A percentile compares a stretch with the other conserved stretches of the same genome.
These are phyloP conservation scores for Olyra latifolia DNA, from an alignment of 176 grass and related monocot species.

Conservation along the genomic window DNA sequence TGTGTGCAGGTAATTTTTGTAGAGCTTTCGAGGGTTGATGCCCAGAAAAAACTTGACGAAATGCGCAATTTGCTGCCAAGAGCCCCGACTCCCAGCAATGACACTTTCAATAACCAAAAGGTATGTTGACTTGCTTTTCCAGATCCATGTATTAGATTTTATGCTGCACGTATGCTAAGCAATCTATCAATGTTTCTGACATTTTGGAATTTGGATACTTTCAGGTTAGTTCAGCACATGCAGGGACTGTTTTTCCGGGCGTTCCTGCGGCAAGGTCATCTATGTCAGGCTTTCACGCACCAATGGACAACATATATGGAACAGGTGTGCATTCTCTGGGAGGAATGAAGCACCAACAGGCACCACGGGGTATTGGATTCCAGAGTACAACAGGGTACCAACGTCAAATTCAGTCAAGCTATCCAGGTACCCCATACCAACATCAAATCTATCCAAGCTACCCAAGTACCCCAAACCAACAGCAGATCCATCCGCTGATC, in stretches of 20 bases:
- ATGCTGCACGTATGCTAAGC: background rate
- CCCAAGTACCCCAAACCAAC: background rate
- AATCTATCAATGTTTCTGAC: background rate
- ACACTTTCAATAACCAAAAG: conserved; percentile 30
- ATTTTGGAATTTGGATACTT: background rate
- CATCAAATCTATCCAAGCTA: background rate
- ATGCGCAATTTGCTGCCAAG: conserved; percentile 42
- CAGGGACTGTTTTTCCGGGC: conserved; percentile 14
- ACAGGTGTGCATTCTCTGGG: background rate
- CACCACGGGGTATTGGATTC: conserved; percentile 3
- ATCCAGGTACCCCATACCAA: conserved; percentile 2
- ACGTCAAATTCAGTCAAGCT: conserved; percentile 13
- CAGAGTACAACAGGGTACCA: conserved; percentile 26
- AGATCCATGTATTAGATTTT: background rate
- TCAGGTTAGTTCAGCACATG: conserved; percentile 35
- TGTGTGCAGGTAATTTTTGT: conserved; percentile 50
- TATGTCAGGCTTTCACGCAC: conserved; percentile 8
- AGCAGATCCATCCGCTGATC: conserved; percentile 6
- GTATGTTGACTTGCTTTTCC: conserved; percentile 13
- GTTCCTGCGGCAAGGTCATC: conserved; percentile 13
- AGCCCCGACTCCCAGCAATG: conserved; percentile 12
- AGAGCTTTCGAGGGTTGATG: conserved; percentile 62
- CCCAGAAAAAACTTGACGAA: conserved; percentile 49
- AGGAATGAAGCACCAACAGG: conserved; percentile 8
- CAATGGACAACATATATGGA: conserved; percentile 9